These are phyloP conservation scores for Sungouiella blattae DNA, from an alignment of 805 yeast species.

Conservation along the genomic window DNA sequence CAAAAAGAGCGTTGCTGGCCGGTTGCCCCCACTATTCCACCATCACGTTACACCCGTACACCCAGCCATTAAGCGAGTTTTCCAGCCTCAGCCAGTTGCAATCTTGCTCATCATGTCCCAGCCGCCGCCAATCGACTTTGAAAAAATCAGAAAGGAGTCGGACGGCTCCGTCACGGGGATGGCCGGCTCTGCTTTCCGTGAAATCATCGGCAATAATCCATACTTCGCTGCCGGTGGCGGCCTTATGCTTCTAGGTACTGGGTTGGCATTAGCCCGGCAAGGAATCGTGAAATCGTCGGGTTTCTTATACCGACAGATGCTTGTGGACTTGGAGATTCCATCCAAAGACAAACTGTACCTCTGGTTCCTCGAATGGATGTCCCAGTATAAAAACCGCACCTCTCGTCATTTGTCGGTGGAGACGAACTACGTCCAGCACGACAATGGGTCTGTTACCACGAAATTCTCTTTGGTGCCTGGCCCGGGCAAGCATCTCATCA, in stretches of 20 bases:
- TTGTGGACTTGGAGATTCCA: conserved; percentile 91
- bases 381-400: conserved; percentile 67
- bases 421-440: conserved; percentile 82
- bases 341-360: conserved; percentile 88
- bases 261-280: conserved; percentile 70
- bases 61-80: too few species aligned
- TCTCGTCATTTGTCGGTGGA: conserved; percentile 89
- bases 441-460: conserved; percentile 86
- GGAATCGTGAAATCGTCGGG: conserved; percentile 62
- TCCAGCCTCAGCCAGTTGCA: too few species aligned
- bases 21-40: too few species aligned
- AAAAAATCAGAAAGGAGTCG: conserved; percentile 29
- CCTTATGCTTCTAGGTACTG: conserved; percentile 90
- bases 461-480: conserved; percentile 93
- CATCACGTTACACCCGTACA: too few species aligned
- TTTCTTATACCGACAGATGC: conserved; percentile 72
- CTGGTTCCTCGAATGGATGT: conserved; percentile 98
- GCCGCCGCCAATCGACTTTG: conserved; percentile 26
- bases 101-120: conserved; percentile 5
- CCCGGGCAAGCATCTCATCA: conserved; percentile 88
- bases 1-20: too few species aligned
- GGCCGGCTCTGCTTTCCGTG: conserved; percentile 41
- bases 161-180: conserved; percentile 38
- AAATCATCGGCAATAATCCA: conserved; percentile 71
- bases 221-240: conserved; percentile 99